phyloP scores from a whole-genome alignment of 129 eudicot genomes.

The Gnaphalium uliginosum region DNA sequence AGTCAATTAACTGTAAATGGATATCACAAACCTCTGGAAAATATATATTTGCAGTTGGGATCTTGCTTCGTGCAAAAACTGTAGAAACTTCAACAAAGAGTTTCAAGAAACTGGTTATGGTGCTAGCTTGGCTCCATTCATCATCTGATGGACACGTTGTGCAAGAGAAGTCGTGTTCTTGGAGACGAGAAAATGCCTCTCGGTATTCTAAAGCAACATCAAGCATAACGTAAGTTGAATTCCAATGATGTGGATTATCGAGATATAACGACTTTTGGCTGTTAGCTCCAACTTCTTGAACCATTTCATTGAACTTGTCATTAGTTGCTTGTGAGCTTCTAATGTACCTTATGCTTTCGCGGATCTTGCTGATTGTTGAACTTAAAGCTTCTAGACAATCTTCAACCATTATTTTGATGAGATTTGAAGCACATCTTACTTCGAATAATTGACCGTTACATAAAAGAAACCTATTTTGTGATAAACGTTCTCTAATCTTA shows the following conservation, averaged over 20 bases:
- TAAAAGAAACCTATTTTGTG: conserved; percentile 70
- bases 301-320: conserved; percentile 80
- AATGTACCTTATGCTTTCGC: conserved; percentile 68
- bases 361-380: conserved; percentile 57
- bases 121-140: conserved; percentile 68
- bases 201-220: conserved; percentile 68
- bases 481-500: conserved; percentile 75
- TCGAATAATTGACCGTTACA: conserved; percentile 82
- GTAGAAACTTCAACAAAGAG: conserved; percentile 72
- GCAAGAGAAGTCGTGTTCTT: conserved; percentile 62
- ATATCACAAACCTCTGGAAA: conserved; percentile 87
- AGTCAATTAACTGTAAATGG: conserved; percentile 77
- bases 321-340: conserved; percentile 60
- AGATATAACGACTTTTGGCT: conserved; percentile 52
- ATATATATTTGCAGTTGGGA: conserved; percentile 74
- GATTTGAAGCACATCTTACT: conserved; percentile 80
- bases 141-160: conserved; percentile 57
- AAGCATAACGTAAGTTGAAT: conserved; percentile 79
- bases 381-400: conserved; percentile 66
- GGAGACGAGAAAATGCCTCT: conserved; percentile 71
- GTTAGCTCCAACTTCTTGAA: conserved; percentile 55
- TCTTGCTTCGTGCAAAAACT: conserved; percentile 55
- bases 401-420: conserved; percentile 66
- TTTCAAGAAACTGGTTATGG: conserved; percentile 62
- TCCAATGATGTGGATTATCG: conserved; percentile 69